phyloP scores from a whole-genome alignment of 148 eudicot species.

The Camellia japonica region DNA sequence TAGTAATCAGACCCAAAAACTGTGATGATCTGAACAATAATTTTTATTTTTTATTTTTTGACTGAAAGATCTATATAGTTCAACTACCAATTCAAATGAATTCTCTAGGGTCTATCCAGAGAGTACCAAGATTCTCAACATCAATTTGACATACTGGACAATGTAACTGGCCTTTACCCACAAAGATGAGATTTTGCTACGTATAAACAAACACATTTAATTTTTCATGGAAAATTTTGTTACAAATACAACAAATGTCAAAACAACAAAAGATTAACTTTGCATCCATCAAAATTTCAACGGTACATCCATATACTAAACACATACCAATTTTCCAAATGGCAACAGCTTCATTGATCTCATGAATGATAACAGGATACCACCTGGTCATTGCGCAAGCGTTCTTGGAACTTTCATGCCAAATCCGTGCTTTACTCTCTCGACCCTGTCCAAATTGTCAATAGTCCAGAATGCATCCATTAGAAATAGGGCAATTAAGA shows the following conservation, averaged over 20 bases:
- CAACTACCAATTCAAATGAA: too few relatives aligned
- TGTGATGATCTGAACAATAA: too few relatives aligned
- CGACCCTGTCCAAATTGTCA: constrained; percentile 50
- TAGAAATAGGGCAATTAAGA: not conserved
- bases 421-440: constrained; percentile 64
- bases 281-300: not conserved
- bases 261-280: not conserved
- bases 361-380: not conserved
- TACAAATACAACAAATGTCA: not conserved
- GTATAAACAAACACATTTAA: not conserved
- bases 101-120: not conserved
- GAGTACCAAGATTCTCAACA: not conserved
- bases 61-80: too few relatives aligned
- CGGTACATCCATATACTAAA: not conserved
- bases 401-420: constrained; percentile 71
- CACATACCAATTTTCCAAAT: not conserved
- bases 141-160: not conserved
- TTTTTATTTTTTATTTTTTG: too few relatives aligned
- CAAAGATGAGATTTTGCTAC: not conserved
- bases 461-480: not conserved
- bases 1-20: too few relatives aligned
- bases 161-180: not conserved
- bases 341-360: not conserved
- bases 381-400: constrained; percentile 17
- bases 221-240: not conserved